A percentile compares a stretch with the other conserved stretches of the same genome.
phyloP scores from a whole-genome alignment of 257 asterid genomes.

The Solanum commersonii region DNA sequence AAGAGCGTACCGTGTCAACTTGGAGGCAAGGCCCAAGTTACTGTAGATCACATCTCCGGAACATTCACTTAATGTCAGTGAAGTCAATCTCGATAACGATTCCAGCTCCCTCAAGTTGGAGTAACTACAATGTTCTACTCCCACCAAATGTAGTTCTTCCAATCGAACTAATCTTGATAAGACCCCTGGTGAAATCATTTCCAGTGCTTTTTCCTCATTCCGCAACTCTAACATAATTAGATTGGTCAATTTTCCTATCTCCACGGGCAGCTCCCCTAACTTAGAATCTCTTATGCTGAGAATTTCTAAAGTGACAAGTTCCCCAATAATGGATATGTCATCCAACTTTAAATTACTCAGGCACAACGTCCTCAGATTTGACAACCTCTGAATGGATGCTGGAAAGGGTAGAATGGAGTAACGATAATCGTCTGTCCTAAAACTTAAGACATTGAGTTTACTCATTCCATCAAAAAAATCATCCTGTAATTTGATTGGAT shows the following conservation, averaged over 20 bases:
- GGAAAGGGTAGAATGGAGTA: not conserved
- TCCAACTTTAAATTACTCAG: not conserved
- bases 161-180: not conserved
- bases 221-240: not conserved
- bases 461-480: not conserved
- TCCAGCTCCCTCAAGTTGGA: not conserved
- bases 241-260: not conserved
- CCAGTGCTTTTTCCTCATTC: not conserved
- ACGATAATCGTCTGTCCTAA: not conserved
- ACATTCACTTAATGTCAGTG: not conserved
- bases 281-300: not conserved
- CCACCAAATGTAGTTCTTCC: not conserved
- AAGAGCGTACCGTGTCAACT: not conserved
- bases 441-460: not conserved
- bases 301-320: not conserved
- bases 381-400: not conserved
- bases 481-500: not conserved
- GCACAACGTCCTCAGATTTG: not conserved
- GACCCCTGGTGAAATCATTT: not conserved
- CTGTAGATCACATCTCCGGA: not conserved
- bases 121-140: not conserved
- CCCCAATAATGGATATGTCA: not conserved
- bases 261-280: not conserved
- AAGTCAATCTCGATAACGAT: not conserved
- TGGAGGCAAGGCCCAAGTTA: not conserved